Base-by-base conservation (phyloP, 2,329 filamentous ascomycete genomes). In the Alternaria brassicae region DNA sequence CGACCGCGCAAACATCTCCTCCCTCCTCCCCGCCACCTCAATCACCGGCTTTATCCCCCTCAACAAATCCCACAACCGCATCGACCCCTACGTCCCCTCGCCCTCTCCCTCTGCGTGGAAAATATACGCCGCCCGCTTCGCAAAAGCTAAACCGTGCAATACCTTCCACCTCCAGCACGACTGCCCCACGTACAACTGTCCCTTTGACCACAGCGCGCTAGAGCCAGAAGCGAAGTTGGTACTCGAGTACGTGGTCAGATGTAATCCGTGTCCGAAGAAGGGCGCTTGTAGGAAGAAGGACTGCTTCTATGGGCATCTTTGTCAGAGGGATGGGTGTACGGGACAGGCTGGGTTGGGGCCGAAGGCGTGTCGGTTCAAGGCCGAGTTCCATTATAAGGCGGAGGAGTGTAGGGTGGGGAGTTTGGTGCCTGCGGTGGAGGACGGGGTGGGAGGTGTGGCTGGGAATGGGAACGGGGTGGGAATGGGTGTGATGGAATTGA, bases 231-330 rank as follows among this genome's bases (percentile, higher is more conserved):
- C 80, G 3, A 67, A 79, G 8, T 76, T 78, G 4, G 80, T 80
- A 1, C 74, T 85, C 17, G 76, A 77, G 53, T 79, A 79, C 50
- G 78, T 84, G n/a, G 73, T 81, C 1, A 79, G 79, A 25, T 77
- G 77, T 42, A 77, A 74, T 25, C 78, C 80, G 1, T 86, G 84
- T 63, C 66, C 75, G 2, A 61, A 68, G 2, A 79, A 76, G 21
- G 74, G 77, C 2, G 65, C 51, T 0, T 86, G 84, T 60, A 79
- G 83, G 9, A 69, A 71, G 3, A 60, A 70, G 0, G 75, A 79
- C 28, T 86, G 84, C 66, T 74, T 77, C 34, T 72, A 79, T 39
- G 84, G 83, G 0, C 84, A 86, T 60, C 59, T 80, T 3, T 82
- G 80, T 61, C 79, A 79, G 58, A 77, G 71, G 28, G 60, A 67